Evolutionary conservation across 768 basidiomycete genomes (phyloP), one percentile per base, ranked within the genome.

Genomic region (Amanita inopinata): DNA sequence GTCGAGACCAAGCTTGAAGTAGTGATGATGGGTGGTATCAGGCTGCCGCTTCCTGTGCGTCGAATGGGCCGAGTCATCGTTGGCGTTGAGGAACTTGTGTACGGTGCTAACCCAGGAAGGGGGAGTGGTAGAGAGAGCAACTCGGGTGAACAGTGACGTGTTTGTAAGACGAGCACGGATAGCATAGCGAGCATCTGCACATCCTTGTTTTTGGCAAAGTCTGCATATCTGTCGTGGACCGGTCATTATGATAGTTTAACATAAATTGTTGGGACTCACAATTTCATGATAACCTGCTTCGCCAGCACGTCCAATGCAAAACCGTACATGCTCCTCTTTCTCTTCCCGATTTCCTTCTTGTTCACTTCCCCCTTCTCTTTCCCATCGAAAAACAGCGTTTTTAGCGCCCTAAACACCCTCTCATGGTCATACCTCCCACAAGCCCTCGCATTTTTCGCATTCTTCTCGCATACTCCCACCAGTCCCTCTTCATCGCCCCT

Each of bases 181-280:
- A 87, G 47, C 75, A 91, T 87, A 0, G 83, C 85, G 11, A 91
- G 65, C 78, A 87, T 80, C 52, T 90, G 86, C 1, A 89, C 57
- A 51, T 91, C 85, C 52, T 75, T 85, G 24, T 62, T 65, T 38
- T 59, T 62, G 4, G 60, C 58, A 25, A 69, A 57, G 43, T 71
- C 61, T 3, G 50, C 38, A 49, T 72, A 70, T 22, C 71, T 74
- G 37, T 11, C 46, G 7, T 18, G 14, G 5, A 17, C 11, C 24
- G 22, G 33, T 46, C 42, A 46, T 38, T 25, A 19, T 23, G 15
- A 22, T 20, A 34, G 17, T n/a, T 14, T 19, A 20, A 45, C 14
- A 40, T 47, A 48, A 47, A 15, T 10, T 17, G 18, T 22, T 41
- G 30, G 25, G 23, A 67, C 76, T 51, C 38, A 78, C 79, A 80